Percentiles rank a stretch among this genome's conserved stretches.
phyloP scores from a whole-genome alignment of 2,329 filamentous ascomycete species.

The Arthrinium puccinioides region DNA sequence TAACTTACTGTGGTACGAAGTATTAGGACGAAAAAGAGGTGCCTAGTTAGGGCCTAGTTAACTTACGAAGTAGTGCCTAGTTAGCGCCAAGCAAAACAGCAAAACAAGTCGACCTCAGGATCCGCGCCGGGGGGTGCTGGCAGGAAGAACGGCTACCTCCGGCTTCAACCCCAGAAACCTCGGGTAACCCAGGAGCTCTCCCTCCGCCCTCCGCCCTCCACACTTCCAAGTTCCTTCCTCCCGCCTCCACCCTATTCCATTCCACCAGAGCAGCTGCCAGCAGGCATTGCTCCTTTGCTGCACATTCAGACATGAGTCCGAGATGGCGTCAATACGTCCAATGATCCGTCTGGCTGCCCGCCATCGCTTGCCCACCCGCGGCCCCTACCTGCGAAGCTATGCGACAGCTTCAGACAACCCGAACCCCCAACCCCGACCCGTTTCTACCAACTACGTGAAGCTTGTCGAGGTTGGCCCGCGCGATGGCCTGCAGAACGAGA shows the following conservation, averaged over 20 bases:
- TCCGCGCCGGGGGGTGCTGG: too few relatives aligned
- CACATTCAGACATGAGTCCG: slow-evolving; percentile 19
- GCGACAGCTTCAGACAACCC: slow-evolving; percentile 22
- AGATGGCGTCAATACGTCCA: slow-evolving; percentile 22
- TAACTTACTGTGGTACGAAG: too few relatives aligned
- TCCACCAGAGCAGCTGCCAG: too few relatives aligned
- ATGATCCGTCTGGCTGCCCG: slow-evolving; percentile 18
- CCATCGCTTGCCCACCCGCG: slow-evolving; percentile 9
- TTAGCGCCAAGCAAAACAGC: too few relatives aligned
- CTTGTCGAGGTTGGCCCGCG: slow-evolving; percentile 64
- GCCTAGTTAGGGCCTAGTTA: too few relatives aligned
- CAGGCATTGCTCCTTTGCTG: too few relatives aligned
- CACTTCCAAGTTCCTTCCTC: too few relatives aligned
- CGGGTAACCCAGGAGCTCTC: slow-evolving; percentile 1
- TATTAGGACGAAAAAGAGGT: too few relatives aligned
- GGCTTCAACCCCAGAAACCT: background rate
- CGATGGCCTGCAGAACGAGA: slow-evolving; percentile 65
- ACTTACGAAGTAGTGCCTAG: too few relatives aligned
- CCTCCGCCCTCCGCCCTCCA: too few relatives aligned
- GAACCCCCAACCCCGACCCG: slow-evolving; percentile 10
- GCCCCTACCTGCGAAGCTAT: slow-evolving; percentile 13
- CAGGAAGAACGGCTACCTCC: slow-evolving; percentile 1
- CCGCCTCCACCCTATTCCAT: too few relatives aligned
- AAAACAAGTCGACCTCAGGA: too few relatives aligned
- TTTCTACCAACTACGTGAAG: slow-evolving; percentile 19